Base-by-base conservation (phyloP, 352 stramenopile species). In the Phytophthora hybrid region DNA sequence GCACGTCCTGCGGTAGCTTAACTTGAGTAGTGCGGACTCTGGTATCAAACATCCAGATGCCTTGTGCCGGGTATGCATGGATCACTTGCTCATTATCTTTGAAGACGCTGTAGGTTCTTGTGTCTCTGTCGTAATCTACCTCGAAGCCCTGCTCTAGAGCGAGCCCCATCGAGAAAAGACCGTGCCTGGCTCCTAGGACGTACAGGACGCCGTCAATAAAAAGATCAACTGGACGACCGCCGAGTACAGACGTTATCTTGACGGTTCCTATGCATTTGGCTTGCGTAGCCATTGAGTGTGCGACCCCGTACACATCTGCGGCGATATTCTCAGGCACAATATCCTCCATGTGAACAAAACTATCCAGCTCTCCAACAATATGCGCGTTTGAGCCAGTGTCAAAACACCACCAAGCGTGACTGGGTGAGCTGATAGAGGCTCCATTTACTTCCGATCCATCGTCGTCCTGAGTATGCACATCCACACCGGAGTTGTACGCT, bases 321-420 rank as follows among this genome's bases (percentile, higher is more conserved):
- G 13, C 26, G 26, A 65, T 5, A 14, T 44, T 47, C 49, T 65
- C 59, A 2, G 44, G 23, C 5, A 31, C 18, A 19, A 65, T 63
- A 31, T 65, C 59, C 19, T 65, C 44, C 16, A 65, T n/a, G 13
- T 65, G 26, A 2, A 57, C 26, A 32, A 65, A 65, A 4, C 16
- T 23, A 18, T 54, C 6, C 5, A 8, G 59, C 6, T 34, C 59
- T 0, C 21, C 59, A 19, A 55, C 31, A 4, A 67, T 44, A 13
- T 67, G 51, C 32, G 44, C 49, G 18, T 67, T 67, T 10, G 61
- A 59, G 44, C 31, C 49, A 9, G 61, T 68, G 51, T 60, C 37
- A 18, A 68, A 68, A 51, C 37, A 68, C 4, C 11, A 60, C 52
- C 44, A 26, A 26, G 23, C 23, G 23, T 26, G 23, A 26, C 23